Percentiles rank a stretch among this genome's conserved stretches.
Conservation (phyloP, 768 basidiomycete genomes). For the Neoboletus magnificus region DNA sequence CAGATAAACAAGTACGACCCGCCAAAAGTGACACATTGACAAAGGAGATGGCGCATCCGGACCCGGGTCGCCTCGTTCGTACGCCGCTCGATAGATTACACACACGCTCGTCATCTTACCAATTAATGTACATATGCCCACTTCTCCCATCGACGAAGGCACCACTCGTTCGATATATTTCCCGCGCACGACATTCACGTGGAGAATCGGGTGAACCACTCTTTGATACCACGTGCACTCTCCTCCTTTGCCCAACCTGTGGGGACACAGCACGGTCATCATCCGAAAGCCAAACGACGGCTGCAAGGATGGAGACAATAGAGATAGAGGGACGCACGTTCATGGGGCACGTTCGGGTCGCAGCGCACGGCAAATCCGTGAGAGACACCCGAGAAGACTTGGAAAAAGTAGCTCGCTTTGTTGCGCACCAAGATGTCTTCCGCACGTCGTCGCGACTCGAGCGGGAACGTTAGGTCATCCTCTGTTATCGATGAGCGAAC, state of each 20-base stretch:
- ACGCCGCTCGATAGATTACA: too few species aligned
- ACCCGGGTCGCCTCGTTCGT: not conserved
- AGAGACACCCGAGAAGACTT: constrained; percentile 47
- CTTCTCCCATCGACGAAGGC: not conserved
- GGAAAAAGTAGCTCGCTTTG: constrained; percentile 50
- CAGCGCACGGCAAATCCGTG: constrained; percentile 25
- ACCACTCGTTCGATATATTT: not conserved
- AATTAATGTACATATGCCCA: not conserved
- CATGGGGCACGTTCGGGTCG: constrained; percentile 9
- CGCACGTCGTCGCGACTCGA: constrained; percentile 47
- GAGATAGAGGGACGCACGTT: constrained; percentile 15
- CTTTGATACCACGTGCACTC: constrained; percentile 44
- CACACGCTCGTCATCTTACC: not conserved
- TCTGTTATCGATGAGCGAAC: constrained; percentile 31
- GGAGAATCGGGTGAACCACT: constrained; percentile 38
- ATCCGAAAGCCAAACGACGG: not conserved
- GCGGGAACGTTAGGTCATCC: constrained; percentile 47
- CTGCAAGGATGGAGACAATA: not conserved
- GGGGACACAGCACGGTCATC: not conserved
- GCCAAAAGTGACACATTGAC: too few species aligned
- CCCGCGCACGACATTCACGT: not conserved
- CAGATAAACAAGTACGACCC: too few species aligned
- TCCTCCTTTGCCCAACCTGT: constrained; percentile 61
- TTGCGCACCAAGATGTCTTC: constrained; percentile 51
- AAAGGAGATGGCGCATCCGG: not conserved